A percentile compares a stretch with the other conserved stretches of the same genome.
phyloP scores from a whole-genome alignment of 768 basidiomycete genomes.

The Suillus decipiens region DNA sequence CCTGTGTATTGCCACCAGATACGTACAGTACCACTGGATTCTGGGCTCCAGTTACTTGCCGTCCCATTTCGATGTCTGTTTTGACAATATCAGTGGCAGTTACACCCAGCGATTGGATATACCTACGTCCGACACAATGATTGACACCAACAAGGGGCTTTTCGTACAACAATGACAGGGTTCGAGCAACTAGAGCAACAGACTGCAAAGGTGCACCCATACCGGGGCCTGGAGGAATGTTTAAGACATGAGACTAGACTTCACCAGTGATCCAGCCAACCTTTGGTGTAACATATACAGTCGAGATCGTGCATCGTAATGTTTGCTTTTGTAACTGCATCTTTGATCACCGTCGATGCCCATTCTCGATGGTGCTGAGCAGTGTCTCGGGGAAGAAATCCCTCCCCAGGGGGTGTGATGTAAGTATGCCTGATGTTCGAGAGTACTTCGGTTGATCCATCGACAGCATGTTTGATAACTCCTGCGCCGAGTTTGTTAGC shows the following conservation, averaged over 20 bases:
- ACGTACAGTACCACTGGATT: constrained; percentile 98
- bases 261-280: constrained; percentile 40
- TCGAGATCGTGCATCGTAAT: constrained; percentile 79
- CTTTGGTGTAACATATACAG: constrained; percentile 97
- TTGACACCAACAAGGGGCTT: constrained; percentile 98
- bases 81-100: constrained; percentile 2
- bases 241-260: constrained; percentile 1
- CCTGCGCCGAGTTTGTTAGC: constrained; percentile 98
- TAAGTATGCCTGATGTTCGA: constrained; percentile 98
- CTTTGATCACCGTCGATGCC: constrained; percentile 78
- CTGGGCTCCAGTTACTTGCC: constrained; percentile 89
- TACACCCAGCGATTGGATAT: not conserved
- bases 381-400: constrained; percentile 94
- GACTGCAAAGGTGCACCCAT: constrained; percentile 98
- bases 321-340: constrained; percentile 68
- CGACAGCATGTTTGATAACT: constrained; percentile 77
- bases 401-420: constrained; percentile 97
- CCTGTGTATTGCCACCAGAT: constrained; percentile 98
- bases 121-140: constrained; percentile 95
- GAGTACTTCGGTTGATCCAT: constrained; percentile 75
- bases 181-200: constrained; percentile 91
- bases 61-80: constrained; percentile 97
- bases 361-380: constrained; percentile 96
- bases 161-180: constrained; percentile 79
- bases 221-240: constrained; percentile 73